Percentiles rank a stretch among this genome's conserved stretches.
phyloP scores from a whole-genome alignment of 2,329 filamentous ascomycete species.

The Emericellopsis cladophorae region DNA sequence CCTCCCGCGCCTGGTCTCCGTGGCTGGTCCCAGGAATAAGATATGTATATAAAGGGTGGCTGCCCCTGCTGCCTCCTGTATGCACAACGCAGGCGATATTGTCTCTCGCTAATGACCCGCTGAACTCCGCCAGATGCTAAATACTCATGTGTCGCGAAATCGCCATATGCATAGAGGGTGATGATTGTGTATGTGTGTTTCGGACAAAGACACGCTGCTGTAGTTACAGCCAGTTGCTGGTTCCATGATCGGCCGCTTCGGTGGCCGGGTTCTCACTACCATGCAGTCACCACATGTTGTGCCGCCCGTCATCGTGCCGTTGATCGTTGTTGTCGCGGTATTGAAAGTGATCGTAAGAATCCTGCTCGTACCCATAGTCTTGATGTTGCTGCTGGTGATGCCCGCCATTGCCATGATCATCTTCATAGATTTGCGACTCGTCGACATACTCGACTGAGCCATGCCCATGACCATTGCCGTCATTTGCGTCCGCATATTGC shows the following conservation, averaged over 20 bases:
- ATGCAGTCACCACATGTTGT: slow-evolving; percentile 29
- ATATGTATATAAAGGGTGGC: too few relatives aligned
- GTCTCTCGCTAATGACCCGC: neutral
- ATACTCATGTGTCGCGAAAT: neutral
- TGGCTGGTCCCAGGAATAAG: neutral
- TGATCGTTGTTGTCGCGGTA: slow-evolving; percentile 20
- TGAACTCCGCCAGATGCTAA: slow-evolving; percentile 2
- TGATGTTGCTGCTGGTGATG: slow-evolving; percentile 3
- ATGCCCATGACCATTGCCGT: too few relatives aligned
- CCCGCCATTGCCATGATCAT: slow-evolving; percentile 29
- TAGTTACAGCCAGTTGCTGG: slow-evolving; percentile 2
- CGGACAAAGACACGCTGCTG: neutral
- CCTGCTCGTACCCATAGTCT: slow-evolving; percentile 22
- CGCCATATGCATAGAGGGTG: neutral
- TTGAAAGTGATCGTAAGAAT: slow-evolving; percentile 28
- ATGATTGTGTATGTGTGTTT: neutral
- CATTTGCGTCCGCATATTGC: slow-evolving; percentile 31
- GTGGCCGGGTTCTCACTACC: neutral
- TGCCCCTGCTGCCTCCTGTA: too few relatives aligned
- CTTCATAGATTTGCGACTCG: slow-evolving; percentile 39
- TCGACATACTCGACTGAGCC: slow-evolving; percentile 36
- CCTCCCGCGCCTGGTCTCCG: neutral
- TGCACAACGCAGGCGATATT: neutral
- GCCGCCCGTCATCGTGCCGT: slow-evolving; percentile 19
- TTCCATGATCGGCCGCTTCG: neutral